Percentiles rank a stretch among this genome's conserved stretches.
Evolutionary conservation across 768 basidiomycete genomes (phyloP).

Genomic region (Amanita fuliginea): DNA sequence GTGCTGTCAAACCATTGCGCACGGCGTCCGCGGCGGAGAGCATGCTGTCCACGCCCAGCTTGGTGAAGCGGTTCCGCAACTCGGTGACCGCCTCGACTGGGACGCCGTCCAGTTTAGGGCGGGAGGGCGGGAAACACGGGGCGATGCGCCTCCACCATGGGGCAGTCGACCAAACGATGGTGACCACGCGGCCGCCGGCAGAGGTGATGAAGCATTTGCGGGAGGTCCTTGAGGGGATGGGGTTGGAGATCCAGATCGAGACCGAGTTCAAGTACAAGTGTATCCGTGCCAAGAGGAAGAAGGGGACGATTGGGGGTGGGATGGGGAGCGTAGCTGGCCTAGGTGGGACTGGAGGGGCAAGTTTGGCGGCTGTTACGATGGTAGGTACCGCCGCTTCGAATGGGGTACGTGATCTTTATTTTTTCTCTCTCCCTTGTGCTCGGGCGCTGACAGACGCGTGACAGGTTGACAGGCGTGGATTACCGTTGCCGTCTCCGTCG

Average conservation of each 20-base stretch:
- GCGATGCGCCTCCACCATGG: conserved; percentile 81
- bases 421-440: neutral
- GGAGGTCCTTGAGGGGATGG: conserved; percentile 77
- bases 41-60: conserved; percentile 29
- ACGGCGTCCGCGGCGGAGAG: conserved; percentile 33
- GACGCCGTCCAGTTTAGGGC: conserved; percentile 18
- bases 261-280: conserved; percentile 88
- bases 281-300: conserved; percentile 66
- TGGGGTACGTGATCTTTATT: conserved; percentile 59
- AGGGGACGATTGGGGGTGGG: conserved; percentile 31
- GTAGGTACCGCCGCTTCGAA: conserved; percentile 76
- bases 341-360: conserved; percentile 19
- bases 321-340: conserved; percentile 19
- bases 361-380: conserved; percentile 67
- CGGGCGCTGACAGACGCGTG: conserved; percentile 2
- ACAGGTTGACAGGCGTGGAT: conserved; percentile 82
- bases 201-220: conserved; percentile 84
- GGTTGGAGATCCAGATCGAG: conserved; percentile 80
- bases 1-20: conserved; percentile 27
- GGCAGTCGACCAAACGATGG: conserved; percentile 80
- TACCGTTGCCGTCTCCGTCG: conserved; percentile 73
- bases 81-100: conserved; percentile 27
- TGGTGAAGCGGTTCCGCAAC: conserved; percentile 38
- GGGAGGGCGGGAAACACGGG: conserved; percentile 20
- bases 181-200: conserved; percentile 75